phyloP scores from a whole-genome alignment of 2,329 filamentous ascomycete species.

The Fusarium sp. region DNA sequence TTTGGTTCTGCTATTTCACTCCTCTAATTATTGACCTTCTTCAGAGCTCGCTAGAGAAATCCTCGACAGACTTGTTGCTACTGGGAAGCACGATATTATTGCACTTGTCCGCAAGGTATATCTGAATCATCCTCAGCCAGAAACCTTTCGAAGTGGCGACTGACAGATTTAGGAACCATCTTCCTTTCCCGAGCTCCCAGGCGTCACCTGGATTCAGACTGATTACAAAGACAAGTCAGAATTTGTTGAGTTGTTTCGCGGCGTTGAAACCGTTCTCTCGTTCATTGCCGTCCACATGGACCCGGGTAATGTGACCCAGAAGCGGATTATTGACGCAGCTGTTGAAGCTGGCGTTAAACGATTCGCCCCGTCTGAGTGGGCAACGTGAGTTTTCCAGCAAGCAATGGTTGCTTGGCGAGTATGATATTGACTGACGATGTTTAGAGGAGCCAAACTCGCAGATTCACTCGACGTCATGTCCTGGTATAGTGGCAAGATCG shows the following conservation, averaged over 20 bases:
- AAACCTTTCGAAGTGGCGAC: fast-evolving
- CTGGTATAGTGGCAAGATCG: constrained; percentile 12
- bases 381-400: background rate
- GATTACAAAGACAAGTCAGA: background rate
- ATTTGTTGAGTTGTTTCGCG: background rate
- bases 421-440: background rate
- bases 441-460: background rate
- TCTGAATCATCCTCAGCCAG: fast-evolving
- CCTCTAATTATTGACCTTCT: fast-evolving
- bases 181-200: background rate
- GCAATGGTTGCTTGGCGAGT: too few relatives aligned
- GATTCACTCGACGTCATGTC: background rate
- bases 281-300: constrained; percentile 7
- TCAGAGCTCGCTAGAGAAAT: constrained; percentile 5
- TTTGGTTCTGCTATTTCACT: fast-evolving
- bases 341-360: background rate
- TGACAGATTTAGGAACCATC: background rate
- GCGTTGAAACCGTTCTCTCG: constrained; percentile 1
- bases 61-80: constrained; percentile 3
- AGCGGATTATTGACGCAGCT: constrained; percentile 8
- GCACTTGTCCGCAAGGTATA: background rate
- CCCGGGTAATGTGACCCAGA: background rate
- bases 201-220: background rate
- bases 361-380: constrained; percentile 19
- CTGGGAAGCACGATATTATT: background rate